phyloP scores from a whole-genome alignment of 805 yeast genomes.

The Starmera dryadoides region DNA sequence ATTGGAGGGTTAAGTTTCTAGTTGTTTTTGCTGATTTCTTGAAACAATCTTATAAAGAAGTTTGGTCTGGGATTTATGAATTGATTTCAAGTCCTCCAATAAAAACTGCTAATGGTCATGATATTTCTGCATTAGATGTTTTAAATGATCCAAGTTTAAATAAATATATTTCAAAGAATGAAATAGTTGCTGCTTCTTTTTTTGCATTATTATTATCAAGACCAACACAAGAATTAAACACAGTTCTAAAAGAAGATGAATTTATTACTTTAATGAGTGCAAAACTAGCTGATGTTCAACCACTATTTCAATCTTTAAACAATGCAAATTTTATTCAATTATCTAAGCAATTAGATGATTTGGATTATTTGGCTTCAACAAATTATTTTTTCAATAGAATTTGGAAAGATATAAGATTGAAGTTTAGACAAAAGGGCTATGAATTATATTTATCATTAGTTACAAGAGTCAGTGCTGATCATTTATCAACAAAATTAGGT shows the following conservation, averaged over 20 bases:
- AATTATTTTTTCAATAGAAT: slow-evolving; percentile 14
- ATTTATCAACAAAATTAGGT: slow-evolving; percentile 10
- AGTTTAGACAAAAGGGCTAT: slow-evolving; percentile 23
- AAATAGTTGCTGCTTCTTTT: slow-evolving; percentile 11
- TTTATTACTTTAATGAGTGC: slow-evolving; percentile 15
- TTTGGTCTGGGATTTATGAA: slow-evolving; percentile 5
- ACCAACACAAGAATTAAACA: slow-evolving; percentile 10
- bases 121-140: slow-evolving; percentile 12
- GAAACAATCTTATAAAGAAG: slow-evolving; percentile 14
- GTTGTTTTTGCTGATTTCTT: slow-evolving; percentile 19
- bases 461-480: slow-evolving; percentile 12
- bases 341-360: slow-evolving; percentile 8
- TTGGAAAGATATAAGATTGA: slow-evolving; percentile 18
- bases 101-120: slow-evolving; percentile 10
- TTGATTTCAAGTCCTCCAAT: slow-evolving; percentile 11
- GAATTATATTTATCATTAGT: slow-evolving; percentile 25
- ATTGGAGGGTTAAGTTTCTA: slow-evolving; percentile 19
- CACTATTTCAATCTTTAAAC: slow-evolving; percentile 15
- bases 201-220: slow-evolving; percentile 13
- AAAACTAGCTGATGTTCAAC: slow-evolving; percentile 13
- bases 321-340: slow-evolving; percentile 21
- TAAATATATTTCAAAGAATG: slow-evolving; percentile 15
- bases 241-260: slow-evolving; percentile 9
- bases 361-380: slow-evolving; percentile 4
- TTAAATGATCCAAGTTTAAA: slow-evolving; percentile 11